Percentiles rank a stretch among this genome's conserved stretches.
Conservation (phyloP, 2,329 filamentous ascomycete genomes). For the Exutisphaerella laricina region DNA sequence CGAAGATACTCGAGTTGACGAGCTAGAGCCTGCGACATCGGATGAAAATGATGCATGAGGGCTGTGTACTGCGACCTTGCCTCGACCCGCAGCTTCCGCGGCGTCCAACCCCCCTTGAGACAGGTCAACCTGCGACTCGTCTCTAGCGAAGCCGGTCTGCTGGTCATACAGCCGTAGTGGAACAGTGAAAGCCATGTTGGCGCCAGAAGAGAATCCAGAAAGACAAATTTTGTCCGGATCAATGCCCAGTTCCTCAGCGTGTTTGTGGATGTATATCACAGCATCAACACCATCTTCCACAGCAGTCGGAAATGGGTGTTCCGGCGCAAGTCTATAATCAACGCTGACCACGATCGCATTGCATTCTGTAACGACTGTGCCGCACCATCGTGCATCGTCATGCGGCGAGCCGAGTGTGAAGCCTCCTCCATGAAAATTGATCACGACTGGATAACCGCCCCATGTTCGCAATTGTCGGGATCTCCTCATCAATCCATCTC, state of each 20-base stretch:
- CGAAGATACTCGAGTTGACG: constrained; percentile 2
- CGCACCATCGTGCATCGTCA: constrained; percentile 58
- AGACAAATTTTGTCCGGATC: constrained; percentile 54
- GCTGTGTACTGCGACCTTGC: background rate
- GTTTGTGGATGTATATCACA: constrained; percentile 52
- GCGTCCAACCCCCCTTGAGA: background rate
- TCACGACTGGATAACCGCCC: constrained; percentile 49
- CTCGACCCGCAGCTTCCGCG: background rate
- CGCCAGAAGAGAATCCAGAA: constrained; percentile 59
- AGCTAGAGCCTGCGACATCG: constrained; percentile 5
- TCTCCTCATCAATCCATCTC: constrained; percentile 20
- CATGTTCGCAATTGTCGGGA: constrained; percentile 35
- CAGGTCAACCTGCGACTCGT: constrained; percentile 5
- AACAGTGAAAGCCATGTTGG: constrained; percentile 58
- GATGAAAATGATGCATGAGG: constrained; percentile 6
- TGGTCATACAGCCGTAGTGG: constrained; percentile 53
- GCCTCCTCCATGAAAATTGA: constrained; percentile 61
- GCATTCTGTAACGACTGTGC: constrained; percentile 50
- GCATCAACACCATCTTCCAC: constrained; percentile 61
- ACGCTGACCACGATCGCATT: constrained; percentile 56
- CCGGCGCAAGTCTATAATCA: constrained; percentile 56
- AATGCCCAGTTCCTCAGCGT: constrained; percentile 52
- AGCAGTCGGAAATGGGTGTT: constrained; percentile 57
- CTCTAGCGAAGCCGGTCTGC: constrained; percentile 30
- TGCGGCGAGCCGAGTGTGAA: constrained; percentile 56